These are phyloP conservation scores for Juglanconis juglandina DNA, from an alignment of 2,329 filamentous ascomycete species.

Conservation along the genomic window DNA sequence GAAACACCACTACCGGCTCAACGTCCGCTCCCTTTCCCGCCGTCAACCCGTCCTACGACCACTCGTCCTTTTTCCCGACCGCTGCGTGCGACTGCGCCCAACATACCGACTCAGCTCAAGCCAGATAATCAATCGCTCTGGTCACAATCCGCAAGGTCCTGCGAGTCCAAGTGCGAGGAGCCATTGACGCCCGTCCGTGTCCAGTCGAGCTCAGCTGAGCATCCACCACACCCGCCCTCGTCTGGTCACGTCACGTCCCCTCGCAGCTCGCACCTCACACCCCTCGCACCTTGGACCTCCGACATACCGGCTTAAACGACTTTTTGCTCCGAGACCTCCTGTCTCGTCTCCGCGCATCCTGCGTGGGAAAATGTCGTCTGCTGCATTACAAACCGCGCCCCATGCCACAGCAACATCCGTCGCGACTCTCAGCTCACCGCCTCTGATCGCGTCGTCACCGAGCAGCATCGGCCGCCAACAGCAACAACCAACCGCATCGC, in stretches of 20 bases:
- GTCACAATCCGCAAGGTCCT: neutral
- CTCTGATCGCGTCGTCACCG: conserved; percentile 43
- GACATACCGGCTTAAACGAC: neutral
- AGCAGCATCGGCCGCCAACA: conserved; percentile 41
- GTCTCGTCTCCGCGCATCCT: conserved; percentile 21
- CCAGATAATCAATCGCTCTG: conserved; percentile 4
- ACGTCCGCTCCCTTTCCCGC: conserved; percentile 7
- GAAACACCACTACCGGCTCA: conserved; percentile 13
- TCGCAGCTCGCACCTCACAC: neutral
- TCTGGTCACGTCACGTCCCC: neutral
- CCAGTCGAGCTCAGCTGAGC: neutral
- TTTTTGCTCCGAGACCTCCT: neutral
- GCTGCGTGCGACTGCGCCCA: conserved; percentile 5
- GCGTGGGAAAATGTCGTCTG: conserved; percentile 56
- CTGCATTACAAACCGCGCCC: conserved; percentile 57
- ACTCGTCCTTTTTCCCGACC: neutral
- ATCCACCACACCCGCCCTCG: neutral
- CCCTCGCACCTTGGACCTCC: neutral
- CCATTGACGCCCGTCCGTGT: neutral
- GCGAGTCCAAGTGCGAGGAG: neutral
- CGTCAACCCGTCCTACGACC: neutral
- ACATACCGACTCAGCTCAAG: neutral
- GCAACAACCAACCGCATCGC: conserved; percentile 34
- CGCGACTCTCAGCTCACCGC: conserved; percentile 42
- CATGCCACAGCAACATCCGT: conserved; percentile 48